Evolutionary conservation across 202 grass and related monocot genomes (phyloP), one percentile per base, ranked within the genome.

Genomic region (Setaria viridis): DNA sequence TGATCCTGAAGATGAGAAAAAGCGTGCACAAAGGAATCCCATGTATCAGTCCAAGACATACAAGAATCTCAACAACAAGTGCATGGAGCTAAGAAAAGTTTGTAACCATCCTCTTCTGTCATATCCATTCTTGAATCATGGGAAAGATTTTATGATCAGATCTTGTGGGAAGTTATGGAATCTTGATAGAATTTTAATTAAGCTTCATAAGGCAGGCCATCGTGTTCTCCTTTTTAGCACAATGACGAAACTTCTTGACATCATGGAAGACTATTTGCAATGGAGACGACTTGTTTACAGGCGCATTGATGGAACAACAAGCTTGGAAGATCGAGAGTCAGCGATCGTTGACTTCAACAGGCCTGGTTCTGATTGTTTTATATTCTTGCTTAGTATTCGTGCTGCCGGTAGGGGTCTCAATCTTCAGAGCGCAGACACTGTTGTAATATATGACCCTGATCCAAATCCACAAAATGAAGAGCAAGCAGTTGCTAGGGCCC

Each of bases 381-480:
- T 99, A 87, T 99, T 99, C 80, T 91, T 99, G 85, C 93, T 99
- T 71, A 99, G 97, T 74, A 99, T 99, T 70, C 94, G 97, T 69
- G 97, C 97, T 90, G 97, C 97, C 76, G 94, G 97, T 58, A 94
- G 97, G 81, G 97, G 97, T 78, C 82, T 99, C 81, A 99, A 99
- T 94, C 91, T 99, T 82, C 97, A 99, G 89, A 99, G 85, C 79
- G 97, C 97, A 83, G 97, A 99, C 77, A 99, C 97, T 79, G 97
- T 99, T 88, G 97, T 99, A 81, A 99, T 99, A 80, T 99, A 99
- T 90, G 97, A 99, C 43, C 97, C 97, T 77, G 97, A 99, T 82
- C 83, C 97, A 11, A 99, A 99, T 85, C 97, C 97, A 72, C 97
- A 99, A 82, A 99, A 99, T 60, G 97, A 99, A 87, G 94, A 99